Evolutionary conservation across 257 asterid species (phyloP).

Genomic region (Ilex asprella): DNA sequence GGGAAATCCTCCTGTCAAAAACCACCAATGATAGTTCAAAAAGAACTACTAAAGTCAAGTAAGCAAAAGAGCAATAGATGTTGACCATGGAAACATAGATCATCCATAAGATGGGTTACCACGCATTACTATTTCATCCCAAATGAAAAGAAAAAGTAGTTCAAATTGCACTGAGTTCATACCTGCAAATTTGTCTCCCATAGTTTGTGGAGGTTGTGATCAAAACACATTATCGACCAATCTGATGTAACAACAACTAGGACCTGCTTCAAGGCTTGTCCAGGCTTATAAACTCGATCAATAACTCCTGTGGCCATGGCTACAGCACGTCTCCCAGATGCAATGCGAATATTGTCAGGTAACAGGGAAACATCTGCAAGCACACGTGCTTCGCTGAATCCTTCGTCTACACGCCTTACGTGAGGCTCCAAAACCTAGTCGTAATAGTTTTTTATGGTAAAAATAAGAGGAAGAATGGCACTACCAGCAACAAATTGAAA

Average conservation of each 20-base stretch:
- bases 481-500: too few relatives aligned
- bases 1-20: conserved; percentile 81
- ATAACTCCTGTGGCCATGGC: conserved; percentile 94
- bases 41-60: conserved; percentile 7
- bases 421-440: conserved; percentile 87
- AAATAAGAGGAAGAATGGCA: too few relatives aligned
- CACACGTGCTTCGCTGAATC: conserved; percentile 84
- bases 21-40: conserved; percentile 1
- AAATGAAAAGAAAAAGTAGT: too few relatives aligned
- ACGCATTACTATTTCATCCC: not conserved
- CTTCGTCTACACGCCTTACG: conserved; percentile 81
- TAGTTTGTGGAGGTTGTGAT: conserved; percentile 91
- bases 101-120: not conserved
- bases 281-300: conserved; percentile 56
- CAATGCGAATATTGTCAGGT: conserved; percentile 85
- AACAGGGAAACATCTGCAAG: conserved; percentile 74
- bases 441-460: not conserved
- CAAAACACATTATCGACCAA: conserved; percentile 96
- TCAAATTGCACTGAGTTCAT: not conserved
- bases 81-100: not conserved
- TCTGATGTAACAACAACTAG: conserved; percentile 93
- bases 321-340: conserved; percentile 91
- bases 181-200: conserved; percentile 98
- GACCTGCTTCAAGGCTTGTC: conserved; percentile 79
- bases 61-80: conserved; percentile 5